Percentiles rank a stretch among this genome's conserved stretches.
Conservation (phyloP, 2,329 filamentous ascomycete species). For the Aspergillus sergii region DNA sequence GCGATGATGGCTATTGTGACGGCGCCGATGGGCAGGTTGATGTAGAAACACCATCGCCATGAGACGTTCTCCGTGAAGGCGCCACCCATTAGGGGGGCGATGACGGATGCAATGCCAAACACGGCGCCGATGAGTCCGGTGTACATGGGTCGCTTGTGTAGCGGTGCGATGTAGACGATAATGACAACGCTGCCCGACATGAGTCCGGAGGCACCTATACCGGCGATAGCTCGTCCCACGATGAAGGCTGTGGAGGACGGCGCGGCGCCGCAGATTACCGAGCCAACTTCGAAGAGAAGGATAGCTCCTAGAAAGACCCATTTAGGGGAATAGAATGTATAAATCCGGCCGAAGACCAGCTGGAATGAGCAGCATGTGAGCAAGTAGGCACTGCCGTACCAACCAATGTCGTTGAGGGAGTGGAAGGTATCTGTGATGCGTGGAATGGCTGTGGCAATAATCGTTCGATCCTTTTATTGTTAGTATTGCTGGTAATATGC, state of each 20-base stretch:
- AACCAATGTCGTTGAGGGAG: slow-evolving; percentile 12
- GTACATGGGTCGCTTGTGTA: slow-evolving; percentile 53
- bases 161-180: slow-evolving; percentile 45
- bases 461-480: background rate
- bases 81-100: slow-evolving; percentile 47
- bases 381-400: slow-evolving; percentile 17
- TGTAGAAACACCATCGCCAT: slow-evolving; percentile 22
- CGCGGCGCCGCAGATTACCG: slow-evolving; percentile 39
- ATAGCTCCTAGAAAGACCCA: slow-evolving; percentile 36
- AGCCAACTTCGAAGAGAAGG: slow-evolving; percentile 42
- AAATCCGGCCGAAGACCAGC: slow-evolving; percentile 38
- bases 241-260: slow-evolving; percentile 37
- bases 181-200: slow-evolving; percentile 25
- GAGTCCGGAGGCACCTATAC: slow-evolving; percentile 39
- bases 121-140: slow-evolving; percentile 54
- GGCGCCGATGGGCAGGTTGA: slow-evolving; percentile 19
- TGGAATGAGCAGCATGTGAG: slow-evolving; percentile 35
- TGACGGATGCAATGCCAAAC: slow-evolving; percentile 56
- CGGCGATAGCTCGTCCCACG: slow-evolving; percentile 40
- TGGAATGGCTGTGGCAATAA: background rate
- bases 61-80: slow-evolving; percentile 37
- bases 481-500: background rate
- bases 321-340: slow-evolving; percentile 40
- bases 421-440: slow-evolving; percentile 35
- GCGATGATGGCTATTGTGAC: background rate